Base-by-base conservation (phyloP, 2,329 filamentous ascomycete genomes). In the Neofusicoccum laricinum region DNA sequence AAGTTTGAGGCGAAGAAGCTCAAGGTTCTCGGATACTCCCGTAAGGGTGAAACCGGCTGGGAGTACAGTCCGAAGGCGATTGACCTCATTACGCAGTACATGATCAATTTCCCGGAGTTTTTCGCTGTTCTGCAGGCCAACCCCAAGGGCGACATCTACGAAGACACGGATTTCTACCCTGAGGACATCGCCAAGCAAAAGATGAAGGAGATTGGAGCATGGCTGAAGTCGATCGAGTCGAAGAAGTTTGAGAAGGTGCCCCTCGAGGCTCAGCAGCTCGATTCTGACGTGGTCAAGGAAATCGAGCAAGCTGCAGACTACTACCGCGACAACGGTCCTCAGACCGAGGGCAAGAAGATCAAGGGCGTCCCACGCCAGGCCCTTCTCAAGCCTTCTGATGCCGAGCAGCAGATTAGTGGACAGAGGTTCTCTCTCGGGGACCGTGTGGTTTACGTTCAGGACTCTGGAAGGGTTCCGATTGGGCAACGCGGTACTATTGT, bases 1-100 rank as follows among this genome's bases (percentile, higher is more conserved):
- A 99, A 99, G 76, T 99, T 99, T 66, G 95, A 99, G 75, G 92
- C 88, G 2, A 94, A 92, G 79, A 97, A 97, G 78, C 85, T 93
- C 70, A 99, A 99, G 80, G 95, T 99, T 6, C 80, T 99, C 36
- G 95, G 95, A 0, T 99, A 97, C 77, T 97, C 94, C 25, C 90
- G 93, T 70, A 95, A 95, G 73, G 89, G 88, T 3, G 83, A 87
- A 12, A 90, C 87, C 32, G 95, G 96, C 5, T 99, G 96, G 96
- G 95, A 99, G 77, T 99, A 97, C 76, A 97, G 93, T 72, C 85
- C 87, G 57, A 89, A 91, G 69, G 93, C 95, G 0, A 84, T 97
- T 64, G 84, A 89, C 50, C 80, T 99, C 62, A 86, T 99, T 61
- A 86, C 88, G 46, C 85, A 92, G 69, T 99, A 98, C 77, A 97